Base-by-base conservation (phyloP, 495 filamentous ascomycete genomes). In the Chaetomium fimeti region DNA sequence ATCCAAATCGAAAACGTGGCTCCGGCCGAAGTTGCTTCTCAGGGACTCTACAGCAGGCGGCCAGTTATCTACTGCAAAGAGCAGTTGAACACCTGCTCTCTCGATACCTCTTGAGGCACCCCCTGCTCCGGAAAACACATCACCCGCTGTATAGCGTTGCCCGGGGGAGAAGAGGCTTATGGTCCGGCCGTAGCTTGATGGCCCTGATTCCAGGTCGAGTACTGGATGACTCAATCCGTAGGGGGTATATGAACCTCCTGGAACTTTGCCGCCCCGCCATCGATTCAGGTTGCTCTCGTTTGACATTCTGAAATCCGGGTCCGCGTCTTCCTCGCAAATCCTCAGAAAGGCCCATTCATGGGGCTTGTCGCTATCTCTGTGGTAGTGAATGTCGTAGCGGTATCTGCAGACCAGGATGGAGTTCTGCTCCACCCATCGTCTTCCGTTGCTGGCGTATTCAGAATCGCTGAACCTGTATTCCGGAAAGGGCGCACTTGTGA, bases 91-190 rank as follows among this genome's bases (percentile, higher is more conserved):
- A 0, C 89, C 89, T 0, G 90, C 88, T 29, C 78, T 72, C 20
- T 73, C 61, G 0, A 91, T 91, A 1, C 90, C 91, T 36, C 84
- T 79, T 0, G 90, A 91, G 3, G 87, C 82, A 3, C 92, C 91
- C 2, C 92, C 92, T 38, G 83, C 89, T 5, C 92, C 91, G 60
- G 88, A 90, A 67, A 92, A 93, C 1, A 79, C 81, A 69, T 94
- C 91, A 0, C 83, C 87, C 32, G 89, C 86, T 0, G 85, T 87
- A 60, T 91, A 92, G 27, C 72, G 60, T 15, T 83, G 79, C 0
- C 73, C 74, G 0, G 38, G 70, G 6, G 15, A 40, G 1, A 69
- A 40, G 1, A 69, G 63, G 3, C 28, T 48, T 2, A 12, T 9
- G 2, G 7, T 7, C 1, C 20, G 60, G 0, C 2, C 27, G 6